phyloP scores from a whole-genome alignment of 177 flowering plant species.

The Vitis hybrid region DNA sequence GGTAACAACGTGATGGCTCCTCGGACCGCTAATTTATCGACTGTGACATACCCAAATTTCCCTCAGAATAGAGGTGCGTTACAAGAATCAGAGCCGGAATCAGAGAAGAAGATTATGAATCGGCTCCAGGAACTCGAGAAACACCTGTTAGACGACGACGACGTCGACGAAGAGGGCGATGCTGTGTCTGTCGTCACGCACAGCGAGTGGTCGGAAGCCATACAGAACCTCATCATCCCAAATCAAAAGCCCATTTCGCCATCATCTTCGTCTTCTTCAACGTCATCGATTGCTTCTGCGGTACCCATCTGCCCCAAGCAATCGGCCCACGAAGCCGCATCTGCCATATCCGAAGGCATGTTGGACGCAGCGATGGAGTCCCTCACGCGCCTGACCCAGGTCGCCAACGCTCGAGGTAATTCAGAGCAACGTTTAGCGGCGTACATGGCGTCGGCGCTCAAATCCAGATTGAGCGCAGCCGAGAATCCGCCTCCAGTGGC shows the following conservation, averaged over 20 bases:
- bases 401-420: constrained; percentile 39
- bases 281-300: constrained; percentile 34
- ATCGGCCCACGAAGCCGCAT: constrained; percentile 58
- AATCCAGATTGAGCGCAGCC: constrained; percentile 38
- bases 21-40: constrained; percentile 5
- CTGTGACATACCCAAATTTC: constrained; percentile 18
- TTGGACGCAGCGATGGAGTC: constrained; percentile 46
- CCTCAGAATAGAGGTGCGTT: neutral
- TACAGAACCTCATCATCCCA: constrained; percentile 50
- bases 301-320: constrained; percentile 34
- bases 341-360: constrained; percentile 65
- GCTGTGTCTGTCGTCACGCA: constrained; percentile 51
- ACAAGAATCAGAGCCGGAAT: constrained; percentile 20
- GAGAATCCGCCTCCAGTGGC: constrained; percentile 30
- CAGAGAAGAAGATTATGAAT: constrained; percentile 57
- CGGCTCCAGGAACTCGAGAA: constrained; percentile 71
- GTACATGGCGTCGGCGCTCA: constrained; percentile 51
- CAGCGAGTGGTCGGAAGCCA: constrained; percentile 82
- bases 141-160: constrained; percentile 63
- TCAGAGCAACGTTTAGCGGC: constrained; percentile 61
- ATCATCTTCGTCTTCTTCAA: constrained; percentile 38
- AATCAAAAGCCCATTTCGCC: constrained; percentile 36
- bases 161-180: constrained; percentile 36
- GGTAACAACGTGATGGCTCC: neutral
- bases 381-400: constrained; percentile 44